Conservation (phyloP, 345 rosid genomes). For the rapeseed (Brassica napus) region Da-Ae NC_063436.1:10538501-10539000, state of each 20-base stretch:
- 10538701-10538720: too few species aligned
- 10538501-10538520: slow-evolving; percentile 74
- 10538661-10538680: too few species aligned
- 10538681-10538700: too few species aligned
- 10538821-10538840: not conserved
- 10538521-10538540: slow-evolving; percentile 72
- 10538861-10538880: not conserved
- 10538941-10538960: not conserved
- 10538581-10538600: too few species aligned
- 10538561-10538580: slow-evolving; percentile 38
- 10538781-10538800: too few species aligned
- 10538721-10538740: too few species aligned
- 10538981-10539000: not conserved
- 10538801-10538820: not conserved
- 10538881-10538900: not conserved
- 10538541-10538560: slow-evolving; percentile 57
- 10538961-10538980: too few species aligned
- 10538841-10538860: not conserved
- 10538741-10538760: too few species aligned
- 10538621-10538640: too few species aligned
- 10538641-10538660: too few species aligned
- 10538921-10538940: too few species aligned
- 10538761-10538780: not conserved
- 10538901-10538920: not conserved
- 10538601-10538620: too few species aligned